These are phyloP conservation scores for Cynara cardunculus DNA, from an alignment of 129 eudicot species.

Conservation along the genomic window DNA sequence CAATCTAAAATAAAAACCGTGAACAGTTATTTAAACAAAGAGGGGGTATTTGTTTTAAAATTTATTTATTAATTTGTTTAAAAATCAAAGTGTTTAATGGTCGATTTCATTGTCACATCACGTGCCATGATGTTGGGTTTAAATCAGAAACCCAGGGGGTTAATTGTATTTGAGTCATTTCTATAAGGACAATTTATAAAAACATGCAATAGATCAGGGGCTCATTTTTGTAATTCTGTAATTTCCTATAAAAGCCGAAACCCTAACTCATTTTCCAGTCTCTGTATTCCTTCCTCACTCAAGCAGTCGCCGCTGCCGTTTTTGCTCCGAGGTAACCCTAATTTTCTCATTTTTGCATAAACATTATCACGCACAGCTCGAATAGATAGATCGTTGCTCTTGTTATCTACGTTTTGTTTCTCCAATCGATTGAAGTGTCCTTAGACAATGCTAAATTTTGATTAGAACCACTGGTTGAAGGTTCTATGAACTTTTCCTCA, in stretches of 20 bases:
- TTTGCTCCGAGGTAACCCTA: slow-evolving; percentile 28
- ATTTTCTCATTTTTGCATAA: background rate
- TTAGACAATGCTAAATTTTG: background rate
- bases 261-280: slow-evolving; percentile 14
- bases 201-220: background rate
- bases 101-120: background rate
- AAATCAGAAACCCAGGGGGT: background rate
- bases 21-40: too few species aligned
- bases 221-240: background rate
- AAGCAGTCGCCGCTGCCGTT: slow-evolving; percentile 26
- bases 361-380: background rate
- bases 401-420: background rate
- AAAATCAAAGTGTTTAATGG: background rate
- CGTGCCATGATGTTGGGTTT: background rate
- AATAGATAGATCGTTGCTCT: background rate
- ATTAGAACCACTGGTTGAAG: background rate
- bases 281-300: slow-evolving; percentile 17
- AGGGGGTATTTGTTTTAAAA: too few species aligned
- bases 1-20: too few species aligned
- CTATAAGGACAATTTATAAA: background rate
- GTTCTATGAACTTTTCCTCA: background rate
- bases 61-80: too few species aligned
- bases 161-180: background rate
- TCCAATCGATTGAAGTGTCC: background rate
- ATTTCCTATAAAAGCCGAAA: slow-evolving; percentile 9